These are phyloP conservation scores for Acrodontium crateriforme DNA, from an alignment of 2,329 filamentous ascomycete species.

Conservation along the genomic window DNA sequence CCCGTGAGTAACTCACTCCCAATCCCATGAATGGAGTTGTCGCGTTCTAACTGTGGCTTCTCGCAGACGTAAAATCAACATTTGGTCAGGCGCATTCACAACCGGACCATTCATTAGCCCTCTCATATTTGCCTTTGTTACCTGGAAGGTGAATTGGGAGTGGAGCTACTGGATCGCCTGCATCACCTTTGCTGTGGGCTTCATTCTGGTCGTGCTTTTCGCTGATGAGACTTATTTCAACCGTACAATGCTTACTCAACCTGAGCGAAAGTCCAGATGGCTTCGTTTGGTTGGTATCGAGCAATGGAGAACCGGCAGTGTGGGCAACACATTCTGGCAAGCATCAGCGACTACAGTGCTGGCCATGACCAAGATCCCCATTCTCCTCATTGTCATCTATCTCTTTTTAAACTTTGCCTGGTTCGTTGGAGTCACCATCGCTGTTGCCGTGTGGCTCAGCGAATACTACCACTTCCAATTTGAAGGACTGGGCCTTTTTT, in stretches of 20 bases:
- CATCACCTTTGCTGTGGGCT: conserved; percentile 15
- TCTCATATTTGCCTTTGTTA: conserved; percentile 35
- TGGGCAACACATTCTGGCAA: conserved; percentile 21
- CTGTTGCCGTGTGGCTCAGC: conserved; percentile 13
- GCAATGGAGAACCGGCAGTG: conserved; percentile 18
- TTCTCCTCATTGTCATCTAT: conserved; percentile 24
- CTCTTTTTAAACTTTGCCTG: conserved; percentile 24
- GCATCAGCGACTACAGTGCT: conserved; percentile 24
- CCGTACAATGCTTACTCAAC: conserved; percentile 18
- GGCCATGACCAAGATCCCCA: conserved; percentile 26
- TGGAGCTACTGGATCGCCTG: conserved; percentile 37
- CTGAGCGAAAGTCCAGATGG: conserved; percentile 15
- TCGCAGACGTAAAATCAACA: conserved; percentile 26
- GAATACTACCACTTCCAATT: conserved; percentile 29
- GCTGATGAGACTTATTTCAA: conserved; percentile 40
- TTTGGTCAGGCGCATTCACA: conserved; percentile 26
- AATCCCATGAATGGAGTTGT: too few species aligned
- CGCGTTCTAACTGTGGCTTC: too few species aligned
- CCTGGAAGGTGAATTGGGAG: conserved; percentile 30
- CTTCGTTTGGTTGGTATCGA: conserved; percentile 23
- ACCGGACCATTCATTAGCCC: conserved; percentile 27
- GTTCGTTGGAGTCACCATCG: conserved; percentile 14
- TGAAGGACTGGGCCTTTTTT: conserved; percentile 40
- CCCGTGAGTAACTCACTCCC: too few species aligned
- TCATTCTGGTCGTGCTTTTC: conserved; percentile 31